A percentile compares a stretch with the other conserved stretches of the same genome.
Evolutionary conservation across 371 early-diverging fungal genomes (phyloP).

Genomic region (Apophysomyces elegans): DNA sequence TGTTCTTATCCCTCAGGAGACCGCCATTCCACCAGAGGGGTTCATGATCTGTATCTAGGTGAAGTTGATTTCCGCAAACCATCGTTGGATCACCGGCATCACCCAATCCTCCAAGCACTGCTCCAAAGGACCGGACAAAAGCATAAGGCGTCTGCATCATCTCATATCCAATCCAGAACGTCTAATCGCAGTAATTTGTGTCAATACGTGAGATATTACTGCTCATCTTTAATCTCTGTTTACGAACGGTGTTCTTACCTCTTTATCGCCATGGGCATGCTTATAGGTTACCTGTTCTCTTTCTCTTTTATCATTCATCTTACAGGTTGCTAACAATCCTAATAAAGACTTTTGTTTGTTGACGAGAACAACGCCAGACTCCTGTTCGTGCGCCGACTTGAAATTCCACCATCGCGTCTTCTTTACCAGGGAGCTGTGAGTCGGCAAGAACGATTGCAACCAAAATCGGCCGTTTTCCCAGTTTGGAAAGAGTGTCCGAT

Average conservation of each 20-base stretch:
- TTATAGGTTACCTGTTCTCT: constrained; percentile 45
- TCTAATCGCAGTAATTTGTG: constrained; percentile 13
- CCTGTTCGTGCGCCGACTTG: constrained; percentile 45
- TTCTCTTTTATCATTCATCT: constrained; percentile 50
- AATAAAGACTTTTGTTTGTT: constrained; percentile 50
- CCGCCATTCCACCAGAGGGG: constrained; percentile 63
- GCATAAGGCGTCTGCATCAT: constrained; percentile 45
- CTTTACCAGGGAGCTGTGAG: constrained; percentile 28
- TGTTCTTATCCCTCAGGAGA: constrained; percentile 50
- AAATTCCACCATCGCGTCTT: constrained; percentile 35
- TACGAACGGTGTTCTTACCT: constrained; percentile 19
- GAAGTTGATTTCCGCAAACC: constrained; percentile 23
- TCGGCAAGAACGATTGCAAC: constrained; percentile 37
- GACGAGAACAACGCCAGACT: constrained; percentile 61
- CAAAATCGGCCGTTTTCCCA: constrained; percentile 35
- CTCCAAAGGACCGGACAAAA: constrained; percentile 37
- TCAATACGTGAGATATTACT: too few species aligned
- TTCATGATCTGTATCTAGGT: constrained; percentile 37
- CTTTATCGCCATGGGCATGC: constrained; percentile 54
- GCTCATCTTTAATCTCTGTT: too few species aligned
- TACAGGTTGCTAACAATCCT: constrained; percentile 55
- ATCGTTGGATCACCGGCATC: constrained; percentile 9
- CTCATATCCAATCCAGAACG: constrained; percentile 44
- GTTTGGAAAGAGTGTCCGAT: constrained; percentile 48
- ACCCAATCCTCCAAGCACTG: constrained; percentile 31